Evolutionary conservation across 2,329 filamentous ascomycete genomes (phyloP).

Genomic region (Cadophora sp.): DNA sequence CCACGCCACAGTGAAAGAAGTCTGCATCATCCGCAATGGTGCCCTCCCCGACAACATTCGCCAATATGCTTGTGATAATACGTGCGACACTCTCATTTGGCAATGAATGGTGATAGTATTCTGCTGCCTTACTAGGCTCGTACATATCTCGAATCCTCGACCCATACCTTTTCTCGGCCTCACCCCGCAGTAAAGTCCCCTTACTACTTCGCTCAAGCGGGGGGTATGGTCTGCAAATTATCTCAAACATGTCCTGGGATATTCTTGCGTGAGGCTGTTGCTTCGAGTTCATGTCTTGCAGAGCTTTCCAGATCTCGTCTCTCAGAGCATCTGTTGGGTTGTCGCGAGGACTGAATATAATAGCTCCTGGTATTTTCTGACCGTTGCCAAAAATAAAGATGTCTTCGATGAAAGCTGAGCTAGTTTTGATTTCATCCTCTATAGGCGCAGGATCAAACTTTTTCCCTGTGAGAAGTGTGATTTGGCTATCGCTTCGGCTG

Average conservation of each 20-base stretch:
- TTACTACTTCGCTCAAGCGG: conserved; percentile 66
- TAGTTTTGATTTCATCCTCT: conserved; percentile 59
- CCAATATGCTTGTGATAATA: conserved; percentile 46
- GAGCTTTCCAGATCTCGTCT: conserved; percentile 48
- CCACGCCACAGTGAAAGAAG: conserved; percentile 63
- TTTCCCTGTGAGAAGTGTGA: conserved; percentile 69
- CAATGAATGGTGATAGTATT: not conserved
- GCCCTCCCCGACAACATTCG: conserved; percentile 40
- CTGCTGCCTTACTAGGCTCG: not conserved
- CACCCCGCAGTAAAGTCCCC: conserved; percentile 60
- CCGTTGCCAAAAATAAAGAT: conserved; percentile 68
- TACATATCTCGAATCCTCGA: conserved; percentile 47
- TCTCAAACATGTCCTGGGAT: conserved; percentile 54
- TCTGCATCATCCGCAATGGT: conserved; percentile 50
- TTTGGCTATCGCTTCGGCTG: conserved; percentile 64
- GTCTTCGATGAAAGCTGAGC: conserved; percentile 53
- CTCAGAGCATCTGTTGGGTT: conserved; percentile 47
- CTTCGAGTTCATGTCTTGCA: conserved; percentile 55
- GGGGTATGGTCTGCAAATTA: conserved; percentile 44
- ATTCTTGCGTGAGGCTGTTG: conserved; percentile 59
- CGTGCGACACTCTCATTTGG: not conserved
- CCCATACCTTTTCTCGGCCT: conserved; percentile 57
- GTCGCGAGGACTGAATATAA: conserved; percentile 56
- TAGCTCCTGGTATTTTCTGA: conserved; percentile 58
- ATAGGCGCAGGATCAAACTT: conserved; percentile 71